Percentiles rank a stretch among this genome's conserved stretches.
Conservation (phyloP, 2,329 filamentous ascomycete species). For the Thelonectria discophora region DNA sequence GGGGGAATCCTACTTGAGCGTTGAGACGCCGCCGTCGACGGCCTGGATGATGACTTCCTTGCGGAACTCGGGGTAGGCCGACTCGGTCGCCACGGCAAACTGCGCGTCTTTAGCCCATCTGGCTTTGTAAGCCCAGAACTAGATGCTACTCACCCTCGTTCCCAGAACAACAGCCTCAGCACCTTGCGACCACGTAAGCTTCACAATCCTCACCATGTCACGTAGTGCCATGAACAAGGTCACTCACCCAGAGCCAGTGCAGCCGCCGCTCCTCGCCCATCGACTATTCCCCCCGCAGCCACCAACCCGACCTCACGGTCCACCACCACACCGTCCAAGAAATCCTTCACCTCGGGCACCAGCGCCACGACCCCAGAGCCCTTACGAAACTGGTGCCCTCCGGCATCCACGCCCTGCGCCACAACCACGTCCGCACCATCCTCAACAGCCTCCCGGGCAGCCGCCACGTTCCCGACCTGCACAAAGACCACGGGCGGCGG, state of each 20-base stretch:
- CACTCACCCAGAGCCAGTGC: constrained; percentile 61
- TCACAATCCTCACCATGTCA: neutral
- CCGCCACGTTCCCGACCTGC: constrained; percentile 67
- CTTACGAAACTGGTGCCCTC: constrained; percentile 67
- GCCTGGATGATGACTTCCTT: constrained; percentile 54
- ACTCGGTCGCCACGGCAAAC: constrained; percentile 57
- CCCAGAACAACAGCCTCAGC: constrained; percentile 57
- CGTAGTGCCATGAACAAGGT: too few relatives aligned
- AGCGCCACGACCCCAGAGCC: constrained; percentile 65
- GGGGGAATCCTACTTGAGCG: constrained; percentile 52
- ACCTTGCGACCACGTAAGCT: constrained; percentile 43
- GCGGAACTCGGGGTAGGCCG: constrained; percentile 50
- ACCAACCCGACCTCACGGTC: constrained; percentile 53
- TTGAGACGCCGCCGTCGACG: constrained; percentile 55
- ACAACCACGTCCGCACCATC: constrained; percentile 67
- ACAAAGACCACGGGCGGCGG: constrained; percentile 62
- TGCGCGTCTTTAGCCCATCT: constrained; percentile 30
- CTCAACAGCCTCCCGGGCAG: constrained; percentile 59
- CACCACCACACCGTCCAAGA: constrained; percentile 51
- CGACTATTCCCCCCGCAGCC: constrained; percentile 68
- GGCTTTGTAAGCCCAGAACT: too few relatives aligned
- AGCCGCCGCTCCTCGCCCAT: constrained; percentile 64
- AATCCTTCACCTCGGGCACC: constrained; percentile 64
- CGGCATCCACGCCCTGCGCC: constrained; percentile 70
- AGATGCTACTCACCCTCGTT: constrained; percentile 47